phyloP scores from a whole-genome alignment of 1,284 basidiomycete species.

The Puccinia horiana region DNA sequence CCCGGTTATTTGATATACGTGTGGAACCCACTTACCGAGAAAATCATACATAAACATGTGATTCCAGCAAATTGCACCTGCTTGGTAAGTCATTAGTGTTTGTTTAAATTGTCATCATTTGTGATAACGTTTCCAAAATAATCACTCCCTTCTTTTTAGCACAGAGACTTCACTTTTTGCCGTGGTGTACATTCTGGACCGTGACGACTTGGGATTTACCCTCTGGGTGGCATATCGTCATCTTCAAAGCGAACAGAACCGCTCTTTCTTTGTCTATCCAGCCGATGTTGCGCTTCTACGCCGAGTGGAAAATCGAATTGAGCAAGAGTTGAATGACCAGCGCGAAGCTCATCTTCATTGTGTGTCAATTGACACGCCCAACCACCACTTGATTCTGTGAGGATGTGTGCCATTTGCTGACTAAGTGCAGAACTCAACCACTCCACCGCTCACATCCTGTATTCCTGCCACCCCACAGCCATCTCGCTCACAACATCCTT shows the following conservation, averaged over 20 bases:
- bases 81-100: too few species aligned
- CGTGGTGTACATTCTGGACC: constrained; percentile 83
- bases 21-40: too few species aligned
- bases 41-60: too few species aligned
- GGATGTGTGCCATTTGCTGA: constrained; percentile 48
- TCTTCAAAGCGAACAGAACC: constrained; percentile 67
- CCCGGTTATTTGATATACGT: too few species aligned
- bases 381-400: too few species aligned
- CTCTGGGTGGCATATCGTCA: constrained; percentile 84
- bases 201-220: constrained; percentile 65
- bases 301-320: constrained; percentile 69
- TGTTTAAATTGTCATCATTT: too few species aligned
- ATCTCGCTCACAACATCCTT: constrained; percentile 68
- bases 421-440: background rate
- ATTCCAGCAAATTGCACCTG: too few species aligned
- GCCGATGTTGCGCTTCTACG: constrained; percentile 74
- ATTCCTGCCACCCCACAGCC: constrained; percentile 67
- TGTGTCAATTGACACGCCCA: constrained; percentile 49
- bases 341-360: constrained; percentile 26
- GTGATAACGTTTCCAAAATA: too few species aligned
- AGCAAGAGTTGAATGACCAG: too few species aligned
- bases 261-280: too few species aligned
- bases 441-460: constrained; percentile 50
- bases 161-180: constrained; percentile 90
- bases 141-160: too few species aligned